Percentiles rank a stretch among this genome's conserved stretches.
phyloP scores from a whole-genome alignment of 2,329 filamentous ascomycete species.

The Cladophialophora immunda region DNA sequence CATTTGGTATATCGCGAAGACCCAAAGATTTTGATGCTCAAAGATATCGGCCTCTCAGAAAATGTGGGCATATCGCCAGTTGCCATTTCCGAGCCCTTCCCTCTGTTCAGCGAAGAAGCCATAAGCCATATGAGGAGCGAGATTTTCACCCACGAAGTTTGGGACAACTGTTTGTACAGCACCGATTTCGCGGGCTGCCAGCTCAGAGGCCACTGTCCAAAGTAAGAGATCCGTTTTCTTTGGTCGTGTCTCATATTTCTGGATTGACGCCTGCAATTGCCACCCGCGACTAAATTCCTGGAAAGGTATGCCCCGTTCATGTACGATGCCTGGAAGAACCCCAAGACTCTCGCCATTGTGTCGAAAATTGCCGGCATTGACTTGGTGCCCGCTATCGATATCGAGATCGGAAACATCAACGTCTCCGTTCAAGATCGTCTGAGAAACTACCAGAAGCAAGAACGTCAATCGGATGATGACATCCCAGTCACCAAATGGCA shows the following conservation, averaged over 20 bases:
- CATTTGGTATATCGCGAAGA: slow-evolving; percentile 63
- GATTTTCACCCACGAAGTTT: slow-evolving; percentile 63
- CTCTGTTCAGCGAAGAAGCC: slow-evolving; percentile 67
- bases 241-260: not conserved
- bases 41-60: slow-evolving; percentile 64
- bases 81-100: slow-evolving; percentile 69
- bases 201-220: slow-evolving; percentile 60
- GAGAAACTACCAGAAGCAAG: slow-evolving; percentile 21
- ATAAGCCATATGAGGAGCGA: slow-evolving; percentile 67
- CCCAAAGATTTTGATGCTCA: slow-evolving; percentile 63
- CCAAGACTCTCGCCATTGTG: slow-evolving; percentile 61
- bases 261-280: no score
- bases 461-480: slow-evolving; percentile 40
- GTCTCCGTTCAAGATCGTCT: slow-evolving; percentile 42
- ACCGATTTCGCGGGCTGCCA: slow-evolving; percentile 62
- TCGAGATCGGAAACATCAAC: slow-evolving; percentile 67
- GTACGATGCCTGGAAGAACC: slow-evolving; percentile 65
- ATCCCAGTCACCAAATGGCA: slow-evolving; percentile 57
- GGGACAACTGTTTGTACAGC: slow-evolving; percentile 62
- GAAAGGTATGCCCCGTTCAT: slow-evolving; percentile 67
- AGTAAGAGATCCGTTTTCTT: slow-evolving; percentile 55
- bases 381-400: slow-evolving; percentile 63
- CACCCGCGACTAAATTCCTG: not conserved
- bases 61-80: slow-evolving; percentile 66
- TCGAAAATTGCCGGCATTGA: slow-evolving; percentile 67